A percentile compares a stretch with the other conserved stretches of the same genome.
Evolutionary conservation across 164 flowering plant species (phyloP).

Genomic region (Santalum album): DNA sequence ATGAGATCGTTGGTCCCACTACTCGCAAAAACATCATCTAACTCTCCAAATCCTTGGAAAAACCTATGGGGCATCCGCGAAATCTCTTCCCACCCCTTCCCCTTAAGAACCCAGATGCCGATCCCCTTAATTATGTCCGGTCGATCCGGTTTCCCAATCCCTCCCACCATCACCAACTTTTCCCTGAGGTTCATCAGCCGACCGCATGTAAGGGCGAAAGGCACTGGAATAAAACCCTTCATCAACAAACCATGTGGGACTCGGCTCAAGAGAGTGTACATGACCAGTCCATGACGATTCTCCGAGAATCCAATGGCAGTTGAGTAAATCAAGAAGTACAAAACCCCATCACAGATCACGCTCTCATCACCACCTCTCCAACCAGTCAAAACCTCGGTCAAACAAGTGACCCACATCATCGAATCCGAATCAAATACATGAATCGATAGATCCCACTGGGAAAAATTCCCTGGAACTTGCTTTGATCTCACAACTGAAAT

Average conservation of each 20-base stretch:
- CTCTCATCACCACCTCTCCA: conserved; percentile 95
- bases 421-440: conserved; percentile 60
- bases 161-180: conserved; percentile 89
- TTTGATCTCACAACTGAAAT: conserved; percentile 67
- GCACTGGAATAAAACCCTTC: conserved; percentile 53
- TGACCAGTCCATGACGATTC: conserved; percentile 64
- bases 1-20: conserved; percentile 66
- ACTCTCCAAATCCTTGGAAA: conserved; percentile 92
- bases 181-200: conserved; percentile 79
- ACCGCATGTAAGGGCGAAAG: conserved; percentile 86
- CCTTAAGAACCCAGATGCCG: conserved; percentile 69
- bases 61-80: conserved; percentile 76
- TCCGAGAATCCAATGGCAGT: conserved; percentile 51
- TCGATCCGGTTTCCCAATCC: conserved; percentile 78
- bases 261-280: conserved; percentile 43
- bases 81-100: conserved; percentile 71
- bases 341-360: conserved; percentile 64
- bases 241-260: conserved; percentile 41
- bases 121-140: conserved; percentile 86
- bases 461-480: conserved; percentile 71
- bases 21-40: conserved; percentile 87
- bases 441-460: conserved; percentile 80
- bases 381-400: conserved; percentile 65
- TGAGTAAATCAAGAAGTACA: conserved; percentile 75
- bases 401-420: conserved; percentile 50